Evolutionary conservation across 345 rosid species (phyloP).

Genomic region (Euphorbia lathyris): DNA sequence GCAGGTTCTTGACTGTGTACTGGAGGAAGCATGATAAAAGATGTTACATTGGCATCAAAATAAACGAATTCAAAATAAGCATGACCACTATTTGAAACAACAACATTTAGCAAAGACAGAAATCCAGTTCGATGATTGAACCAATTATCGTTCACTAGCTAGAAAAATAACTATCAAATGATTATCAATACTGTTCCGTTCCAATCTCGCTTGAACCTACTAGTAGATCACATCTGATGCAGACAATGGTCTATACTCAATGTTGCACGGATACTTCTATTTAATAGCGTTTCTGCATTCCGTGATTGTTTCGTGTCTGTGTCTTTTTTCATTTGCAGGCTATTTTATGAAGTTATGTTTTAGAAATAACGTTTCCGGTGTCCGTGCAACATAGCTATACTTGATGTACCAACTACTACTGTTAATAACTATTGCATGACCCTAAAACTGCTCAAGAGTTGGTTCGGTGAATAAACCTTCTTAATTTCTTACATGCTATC

Average conservation of each 20-base stretch:
- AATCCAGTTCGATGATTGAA: no score
- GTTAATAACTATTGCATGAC: neutral
- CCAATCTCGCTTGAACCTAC: no score
- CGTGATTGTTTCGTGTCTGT: no score
- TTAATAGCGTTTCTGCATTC: no score
- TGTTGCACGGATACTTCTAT: no score
- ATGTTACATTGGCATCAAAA: slow-evolving; percentile 3
- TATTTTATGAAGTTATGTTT: no score
- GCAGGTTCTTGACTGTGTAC: slow-evolving; percentile 94
- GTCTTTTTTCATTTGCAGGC: no score
- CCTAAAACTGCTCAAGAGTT: neutral
- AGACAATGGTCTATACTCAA: no score
- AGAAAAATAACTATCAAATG: neutral
- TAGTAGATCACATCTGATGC: no score
- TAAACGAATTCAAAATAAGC: neutral
- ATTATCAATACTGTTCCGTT: no score
- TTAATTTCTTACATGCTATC: neutral
- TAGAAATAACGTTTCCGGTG: no score
- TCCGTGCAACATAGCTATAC: no score
- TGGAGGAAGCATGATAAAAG: slow-evolving; percentile 28
- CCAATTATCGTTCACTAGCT: neutral
- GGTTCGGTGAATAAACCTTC: neutral
- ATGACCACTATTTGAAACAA: neutral
- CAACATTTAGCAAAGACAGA: neutral
- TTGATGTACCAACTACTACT: neutral